Evolutionary conservation across 305 asterid genomes (phyloP), one percentile per base, ranked within the genome.

Genomic region (Andrographis paniculata): DNA sequence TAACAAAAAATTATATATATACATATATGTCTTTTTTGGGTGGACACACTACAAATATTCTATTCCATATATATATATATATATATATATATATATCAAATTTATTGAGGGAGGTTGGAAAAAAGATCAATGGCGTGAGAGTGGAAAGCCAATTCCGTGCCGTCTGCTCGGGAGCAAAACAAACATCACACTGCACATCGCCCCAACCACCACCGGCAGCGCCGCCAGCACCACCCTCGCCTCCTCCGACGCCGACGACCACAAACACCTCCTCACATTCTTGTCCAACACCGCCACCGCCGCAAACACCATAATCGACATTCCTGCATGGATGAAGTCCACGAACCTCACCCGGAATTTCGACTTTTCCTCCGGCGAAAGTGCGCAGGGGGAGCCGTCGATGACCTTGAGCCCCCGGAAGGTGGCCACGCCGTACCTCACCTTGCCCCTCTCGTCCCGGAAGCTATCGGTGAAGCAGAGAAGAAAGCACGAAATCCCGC

Each of bases 391-490:
- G 0, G 81, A 53, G 9, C 88, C 77, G 65, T 82, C 97, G 31
- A 88, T 53, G 23, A 72, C 64, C 85, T 81, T 66, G 3, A 88
- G 49, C 14, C 97, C 94, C 0, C 70, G 59, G 37, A 68, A 57
- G 8, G 97, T 81, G 23, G 94, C 95, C 17, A 88, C 1, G 21
- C 84, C 97, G 49, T 88, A 81, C 55, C 95, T 46, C 4, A 88
- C 95, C 62, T 88, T 88, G 0, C 94, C 95, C 40, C 74, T 56
- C 3, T 61, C 77, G 27, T 88, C 95, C 17, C 87, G 55, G 64
- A 76, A 79, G 54, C 95, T 82, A 47, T 88, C 97, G 13, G 97
- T 88, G 70, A 88, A 79, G 22, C 78, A 60, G 17, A 84, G 54
- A 30, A 64, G 9, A 58, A 79, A 81, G 50, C 94, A 88, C 0